These are phyloP conservation scores for Lodderomyces oxycetoniae DNA, from an alignment of 1,139 yeast species.

Conservation along the genomic window DNA sequence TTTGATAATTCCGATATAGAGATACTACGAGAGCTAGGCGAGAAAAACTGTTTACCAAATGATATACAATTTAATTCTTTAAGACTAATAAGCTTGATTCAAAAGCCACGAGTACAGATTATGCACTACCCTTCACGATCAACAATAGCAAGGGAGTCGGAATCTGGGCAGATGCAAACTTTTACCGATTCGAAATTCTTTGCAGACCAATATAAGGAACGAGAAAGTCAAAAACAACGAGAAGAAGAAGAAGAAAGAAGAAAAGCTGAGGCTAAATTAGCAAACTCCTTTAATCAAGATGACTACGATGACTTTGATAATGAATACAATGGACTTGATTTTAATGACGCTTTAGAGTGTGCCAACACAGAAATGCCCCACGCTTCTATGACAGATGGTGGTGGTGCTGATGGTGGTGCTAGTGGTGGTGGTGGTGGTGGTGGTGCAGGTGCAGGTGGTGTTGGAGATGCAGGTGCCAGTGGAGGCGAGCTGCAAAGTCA, in stretches of 20 bases:
- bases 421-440: neutral
- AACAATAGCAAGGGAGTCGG: neutral
- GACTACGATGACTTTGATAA: conserved; percentile 41
- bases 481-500: neutral
- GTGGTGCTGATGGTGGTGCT: conserved; percentile 1
- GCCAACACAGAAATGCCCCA: conserved; percentile 5
- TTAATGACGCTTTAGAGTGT: conserved; percentile 41
- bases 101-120: conserved; percentile 54
- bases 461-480: neutral
- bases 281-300: conserved; percentile 43
- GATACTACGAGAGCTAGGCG: conserved; percentile 19
- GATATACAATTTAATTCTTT: conserved; percentile 72
- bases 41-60: conserved; percentile 56
- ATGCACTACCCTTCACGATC: conserved; percentile 24
- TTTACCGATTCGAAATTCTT: conserved; percentile 66
- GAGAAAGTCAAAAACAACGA: conserved; percentile 14
- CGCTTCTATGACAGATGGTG: neutral
- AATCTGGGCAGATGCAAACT: conserved; percentile 1
- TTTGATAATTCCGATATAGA: conserved; percentile 1
- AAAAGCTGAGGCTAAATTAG: conserved; percentile 30
- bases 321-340: conserved; percentile 40
- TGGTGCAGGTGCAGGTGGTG: neutral
- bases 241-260: conserved; percentile 26
- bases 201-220: conserved; percentile 59
- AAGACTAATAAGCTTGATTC: conserved; percentile 60